Percentiles rank a stretch among this genome's conserved stretches.
These are phyloP conservation scores for Urtica urens DNA, from an alignment of 306 rosid species.

Conservation along the genomic window DNA sequence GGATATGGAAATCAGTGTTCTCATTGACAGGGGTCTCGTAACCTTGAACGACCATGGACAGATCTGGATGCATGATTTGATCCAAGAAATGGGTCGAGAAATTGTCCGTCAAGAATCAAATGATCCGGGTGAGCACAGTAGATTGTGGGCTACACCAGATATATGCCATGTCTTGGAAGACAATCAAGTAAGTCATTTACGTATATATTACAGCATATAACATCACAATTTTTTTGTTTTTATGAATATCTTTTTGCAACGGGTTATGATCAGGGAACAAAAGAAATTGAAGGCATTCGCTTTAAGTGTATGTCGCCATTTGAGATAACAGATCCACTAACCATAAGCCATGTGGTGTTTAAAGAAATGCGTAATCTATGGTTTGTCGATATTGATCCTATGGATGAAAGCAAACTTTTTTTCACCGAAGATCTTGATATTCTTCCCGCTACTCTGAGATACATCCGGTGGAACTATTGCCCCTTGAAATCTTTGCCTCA, in stretches of 20 bases:
- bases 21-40: conserved; percentile 31
- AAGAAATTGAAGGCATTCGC: conserved; percentile 6
- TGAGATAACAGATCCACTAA: not conserved
- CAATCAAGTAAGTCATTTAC: conserved; percentile 4
- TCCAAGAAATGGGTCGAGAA: conserved; percentile 28
- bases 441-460: conserved; percentile 7
- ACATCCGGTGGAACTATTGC: conserved; percentile 3
- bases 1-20: conserved; percentile 20
- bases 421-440: not conserved
- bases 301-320: not conserved
- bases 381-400: conserved; percentile 9
- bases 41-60: not conserved
- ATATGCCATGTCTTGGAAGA: conserved; percentile 16
- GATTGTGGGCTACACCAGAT: conserved; percentile 22
- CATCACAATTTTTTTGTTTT: no score
- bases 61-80: conserved; percentile 26
- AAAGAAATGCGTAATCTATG: conserved; percentile 13
- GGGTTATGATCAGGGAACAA: conserved; percentile 11
- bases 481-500: conserved; percentile 10
- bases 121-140: conserved; percentile 7
- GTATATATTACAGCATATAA: no score
- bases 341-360: conserved; percentile 18
- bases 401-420: not conserved
- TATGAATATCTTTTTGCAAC: no score
- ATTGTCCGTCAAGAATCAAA: conserved; percentile 20